Conservation (phyloP, 768 basidiomycete genomes). For the Termitomyces sp. region DNA sequence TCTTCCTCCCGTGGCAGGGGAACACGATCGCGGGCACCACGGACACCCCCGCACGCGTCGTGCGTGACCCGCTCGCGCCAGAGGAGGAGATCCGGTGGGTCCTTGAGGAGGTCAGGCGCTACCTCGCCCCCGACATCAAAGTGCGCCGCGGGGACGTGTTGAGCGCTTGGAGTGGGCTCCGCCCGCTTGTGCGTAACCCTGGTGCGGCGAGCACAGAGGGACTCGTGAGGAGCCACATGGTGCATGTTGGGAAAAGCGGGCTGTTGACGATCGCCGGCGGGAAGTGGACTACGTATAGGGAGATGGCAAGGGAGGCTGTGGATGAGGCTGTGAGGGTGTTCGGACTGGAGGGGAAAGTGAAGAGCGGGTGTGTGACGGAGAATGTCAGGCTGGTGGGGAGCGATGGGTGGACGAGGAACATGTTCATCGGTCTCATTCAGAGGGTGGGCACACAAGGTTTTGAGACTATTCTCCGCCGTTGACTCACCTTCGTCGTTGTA, state of each 20-base stretch:
- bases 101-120: conserved; percentile 85
- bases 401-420: conserved; percentile 91
- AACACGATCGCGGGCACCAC: conserved; percentile 97
- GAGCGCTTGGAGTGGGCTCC: conserved; percentile 89
- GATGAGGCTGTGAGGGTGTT: conserved; percentile 82
- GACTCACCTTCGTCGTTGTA: conserved; percentile 19
- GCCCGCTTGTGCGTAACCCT: conserved; percentile 80
- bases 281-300: conserved; percentile 98
- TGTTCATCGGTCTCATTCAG: conserved; percentile 96
- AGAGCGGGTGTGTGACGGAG: conserved; percentile 71
- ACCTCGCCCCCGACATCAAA: conserved; percentile 88
- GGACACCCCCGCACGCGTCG: conserved; percentile 73
- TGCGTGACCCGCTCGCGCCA: conserved; percentile 68
- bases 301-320: conserved; percentile 94
- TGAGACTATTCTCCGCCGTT: conserved; percentile 17
- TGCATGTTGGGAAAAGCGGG: conserved; percentile 74
- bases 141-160: conserved; percentile 93
- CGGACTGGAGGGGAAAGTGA: conserved; percentile 49
- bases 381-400: conserved; percentile 82
- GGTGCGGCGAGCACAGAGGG: conserved; percentile 59
- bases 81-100: conserved; percentile 99
- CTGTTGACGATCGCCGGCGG: conserved; percentile 94
- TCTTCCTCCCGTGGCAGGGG: conserved; percentile 99
- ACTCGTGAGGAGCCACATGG: conserved; percentile 90
- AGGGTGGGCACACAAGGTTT: conserved; percentile 11